A percentile compares a stretch with the other conserved stretches of the same genome.
These are phyloP conservation scores for Botrytis fragariae DNA, from an alignment of 2,329 filamentous ascomycete genomes.

Conservation along the genomic window DNA sequence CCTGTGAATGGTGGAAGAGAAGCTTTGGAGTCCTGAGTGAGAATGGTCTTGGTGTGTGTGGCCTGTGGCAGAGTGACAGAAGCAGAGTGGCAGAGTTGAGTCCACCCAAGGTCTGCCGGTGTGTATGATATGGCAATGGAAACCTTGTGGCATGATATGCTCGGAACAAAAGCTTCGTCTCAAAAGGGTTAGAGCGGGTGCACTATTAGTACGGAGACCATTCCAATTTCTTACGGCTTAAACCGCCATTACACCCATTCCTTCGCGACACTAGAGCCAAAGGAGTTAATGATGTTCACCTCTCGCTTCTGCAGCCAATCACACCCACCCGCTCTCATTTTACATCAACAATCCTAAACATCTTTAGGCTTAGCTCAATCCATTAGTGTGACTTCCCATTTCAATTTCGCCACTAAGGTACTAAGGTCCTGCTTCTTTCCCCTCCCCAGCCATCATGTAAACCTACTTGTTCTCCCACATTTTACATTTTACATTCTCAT, in stretches of 20 bases:
- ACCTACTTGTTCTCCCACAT: slow-evolving; percentile 18
- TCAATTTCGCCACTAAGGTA: slow-evolving; percentile 5
- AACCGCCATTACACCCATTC: neutral
- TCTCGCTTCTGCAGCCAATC: neutral
- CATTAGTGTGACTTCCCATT: neutral
- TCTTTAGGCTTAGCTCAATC: neutral
- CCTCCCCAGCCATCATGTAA: slow-evolving; percentile 15
- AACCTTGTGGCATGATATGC: neutral
- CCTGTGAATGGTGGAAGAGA: neutral
- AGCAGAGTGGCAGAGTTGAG: neutral
- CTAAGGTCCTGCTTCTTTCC: neutral
- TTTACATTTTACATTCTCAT: neutral
- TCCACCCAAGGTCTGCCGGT: too few relatives aligned
- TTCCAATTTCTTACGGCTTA: neutral
- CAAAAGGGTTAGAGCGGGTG: neutral
- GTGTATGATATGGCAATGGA: neutral
- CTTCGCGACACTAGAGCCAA: neutral
- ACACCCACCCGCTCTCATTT: neutral
- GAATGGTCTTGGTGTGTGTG: too few relatives aligned
- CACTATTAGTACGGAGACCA: neutral
- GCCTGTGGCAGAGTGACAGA: neutral
- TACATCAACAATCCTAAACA: neutral
- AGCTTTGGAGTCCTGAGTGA: too few relatives aligned
- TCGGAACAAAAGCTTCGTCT: neutral
- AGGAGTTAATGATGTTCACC: neutral